phyloP scores from a whole-genome alignment of 2,329 filamentous ascomycete species.

The Sporothrix euskadiensis region DNA sequence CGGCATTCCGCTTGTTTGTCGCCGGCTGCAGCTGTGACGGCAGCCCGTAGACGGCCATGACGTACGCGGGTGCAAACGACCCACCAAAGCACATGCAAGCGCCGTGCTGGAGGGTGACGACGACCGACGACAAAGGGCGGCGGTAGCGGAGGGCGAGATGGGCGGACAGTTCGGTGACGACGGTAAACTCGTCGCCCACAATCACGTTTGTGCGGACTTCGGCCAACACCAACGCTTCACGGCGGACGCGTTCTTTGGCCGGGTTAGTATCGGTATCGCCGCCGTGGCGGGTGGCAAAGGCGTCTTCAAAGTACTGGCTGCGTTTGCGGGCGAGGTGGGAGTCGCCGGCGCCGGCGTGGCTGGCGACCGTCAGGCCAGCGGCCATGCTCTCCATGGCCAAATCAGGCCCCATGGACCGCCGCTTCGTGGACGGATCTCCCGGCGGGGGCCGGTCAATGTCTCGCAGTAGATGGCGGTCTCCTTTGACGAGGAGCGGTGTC shows the following conservation, averaged over 20 bases:
- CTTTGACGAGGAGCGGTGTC: conserved; percentile 41
- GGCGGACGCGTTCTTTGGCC: conserved; percentile 50
- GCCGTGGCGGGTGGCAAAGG: conserved; percentile 40
- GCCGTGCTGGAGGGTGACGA: conserved; percentile 74
- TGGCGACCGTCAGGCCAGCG: background rate
- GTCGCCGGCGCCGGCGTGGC: background rate
- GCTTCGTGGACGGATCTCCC: conserved; percentile 41
- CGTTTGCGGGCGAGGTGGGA: conserved; percentile 34
- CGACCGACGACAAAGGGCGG: conserved; percentile 70
- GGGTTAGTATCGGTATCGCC: conserved; percentile 39
- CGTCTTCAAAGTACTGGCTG: conserved; percentile 51
- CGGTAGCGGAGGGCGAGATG: conserved; percentile 74
- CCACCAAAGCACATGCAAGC: conserved; percentile 73
- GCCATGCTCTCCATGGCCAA: background rate
- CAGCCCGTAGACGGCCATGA: conserved; percentile 71
- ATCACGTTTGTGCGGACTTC: conserved; percentile 66
- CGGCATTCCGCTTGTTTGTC: conserved; percentile 78
- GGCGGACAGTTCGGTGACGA: conserved; percentile 72
- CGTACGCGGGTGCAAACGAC: conserved; percentile 76
- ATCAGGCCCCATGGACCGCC: conserved; percentile 34
- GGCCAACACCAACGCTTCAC: conserved; percentile 60
- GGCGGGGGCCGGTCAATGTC: conserved; percentile 45
- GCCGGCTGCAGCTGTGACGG: conserved; percentile 67
- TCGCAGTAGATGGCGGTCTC: conserved; percentile 41
- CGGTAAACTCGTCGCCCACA: conserved; percentile 70